Evolutionary conservation across 164 flowering plant species (phyloP).

Genomic region (Pachysandra terminalis): DNA sequence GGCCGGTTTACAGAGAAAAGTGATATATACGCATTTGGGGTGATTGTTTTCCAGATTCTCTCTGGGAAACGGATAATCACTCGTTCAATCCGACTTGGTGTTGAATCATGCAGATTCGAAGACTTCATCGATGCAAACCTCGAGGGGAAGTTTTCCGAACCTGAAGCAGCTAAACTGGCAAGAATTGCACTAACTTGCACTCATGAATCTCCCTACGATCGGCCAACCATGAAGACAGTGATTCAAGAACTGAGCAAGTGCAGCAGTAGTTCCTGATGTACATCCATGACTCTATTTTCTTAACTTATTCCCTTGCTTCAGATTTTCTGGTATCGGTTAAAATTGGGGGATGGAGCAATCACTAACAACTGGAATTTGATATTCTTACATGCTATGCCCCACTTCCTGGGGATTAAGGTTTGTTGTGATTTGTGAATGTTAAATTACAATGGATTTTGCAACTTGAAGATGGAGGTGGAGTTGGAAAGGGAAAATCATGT

Average conservation of each 20-base stretch:
- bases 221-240: constrained; percentile 52
- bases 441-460: too few species aligned
- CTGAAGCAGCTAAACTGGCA: constrained; percentile 46
- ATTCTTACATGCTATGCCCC: not conserved
- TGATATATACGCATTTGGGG: constrained; percentile 59
- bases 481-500: too few species aligned
- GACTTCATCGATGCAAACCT: constrained; percentile 50
- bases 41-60: constrained; percentile 50
- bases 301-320: not conserved
- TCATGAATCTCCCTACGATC: constrained; percentile 42
- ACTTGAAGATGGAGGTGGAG: too few species aligned
- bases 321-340: not conserved
- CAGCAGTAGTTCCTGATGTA: not conserved
- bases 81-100: constrained; percentile 23
- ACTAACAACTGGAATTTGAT: not conserved
- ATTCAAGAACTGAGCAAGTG: constrained; percentile 39
- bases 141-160: constrained; percentile 44
- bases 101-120: constrained; percentile 31
- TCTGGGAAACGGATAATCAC: constrained; percentile 43
- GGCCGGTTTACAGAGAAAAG: constrained; percentile 63
- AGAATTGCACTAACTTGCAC: constrained; percentile 46
- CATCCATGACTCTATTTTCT: not conserved
- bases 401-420: not conserved
- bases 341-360: not conserved
- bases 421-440: not conserved